Percentiles rank a stretch among this genome's conserved stretches.
phyloP scores from a whole-genome alignment of 176 grass and related monocot species.

The Stipa capillata region DNA sequence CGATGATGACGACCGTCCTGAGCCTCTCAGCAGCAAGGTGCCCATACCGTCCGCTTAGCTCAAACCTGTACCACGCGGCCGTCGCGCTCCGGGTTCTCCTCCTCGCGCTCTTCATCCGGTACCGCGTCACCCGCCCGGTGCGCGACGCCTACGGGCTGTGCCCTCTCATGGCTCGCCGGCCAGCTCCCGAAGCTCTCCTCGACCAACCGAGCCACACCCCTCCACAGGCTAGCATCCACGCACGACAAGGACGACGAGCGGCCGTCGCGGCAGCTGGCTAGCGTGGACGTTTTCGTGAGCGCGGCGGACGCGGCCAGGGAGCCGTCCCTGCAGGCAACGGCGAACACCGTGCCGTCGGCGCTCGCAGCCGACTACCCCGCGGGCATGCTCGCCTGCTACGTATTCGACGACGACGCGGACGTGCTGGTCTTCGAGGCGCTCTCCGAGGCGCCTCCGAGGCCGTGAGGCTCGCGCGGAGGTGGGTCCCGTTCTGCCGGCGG shows the following conservation, averaged over 20 bases:
- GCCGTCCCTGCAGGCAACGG: constrained; percentile 34
- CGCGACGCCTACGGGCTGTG: constrained; percentile 24
- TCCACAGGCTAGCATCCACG: constrained; percentile 18
- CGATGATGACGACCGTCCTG: background rate
- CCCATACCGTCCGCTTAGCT: constrained; percentile 11
- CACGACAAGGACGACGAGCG: background rate
- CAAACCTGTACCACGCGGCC: constrained; percentile 36
- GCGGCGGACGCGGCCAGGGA: constrained; percentile 20
- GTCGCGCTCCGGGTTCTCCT: constrained; percentile 24
- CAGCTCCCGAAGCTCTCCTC: constrained; percentile 45
- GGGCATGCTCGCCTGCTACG: constrained; percentile 35
- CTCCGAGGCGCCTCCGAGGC: constrained; percentile 21
- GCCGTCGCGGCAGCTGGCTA: background rate
- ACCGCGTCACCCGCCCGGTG: constrained; percentile 27
- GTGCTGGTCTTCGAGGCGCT: constrained; percentile 41
- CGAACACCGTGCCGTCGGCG: constrained; percentile 45
- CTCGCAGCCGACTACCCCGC: constrained; percentile 56
- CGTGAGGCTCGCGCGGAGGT: constrained; percentile 24
- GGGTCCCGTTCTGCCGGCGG: constrained; percentile 50
- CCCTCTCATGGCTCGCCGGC: constrained; percentile 28
- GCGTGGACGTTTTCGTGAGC: constrained; percentile 45
- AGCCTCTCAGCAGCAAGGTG: constrained; percentile 26
- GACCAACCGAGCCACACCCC: constrained; percentile 22
- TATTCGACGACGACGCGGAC: constrained; percentile 50
- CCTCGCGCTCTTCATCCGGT: constrained; percentile 46